Conservation (phyloP, 345 rosid species). For the Kernera saxatilis region DNA sequence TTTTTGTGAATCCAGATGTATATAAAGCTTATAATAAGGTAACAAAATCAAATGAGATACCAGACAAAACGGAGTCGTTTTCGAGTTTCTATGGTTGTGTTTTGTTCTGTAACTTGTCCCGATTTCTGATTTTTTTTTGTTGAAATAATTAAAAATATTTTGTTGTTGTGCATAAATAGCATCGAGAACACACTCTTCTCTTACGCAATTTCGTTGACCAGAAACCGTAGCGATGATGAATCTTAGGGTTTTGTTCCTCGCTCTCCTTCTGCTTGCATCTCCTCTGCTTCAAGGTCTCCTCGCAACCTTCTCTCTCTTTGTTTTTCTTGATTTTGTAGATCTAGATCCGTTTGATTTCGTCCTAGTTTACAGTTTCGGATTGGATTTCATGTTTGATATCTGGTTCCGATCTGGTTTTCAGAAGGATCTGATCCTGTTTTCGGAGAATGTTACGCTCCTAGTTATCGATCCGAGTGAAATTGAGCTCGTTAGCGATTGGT, state of each 20-base stretch:
- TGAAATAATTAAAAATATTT: neutral
- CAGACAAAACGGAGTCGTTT: neutral
- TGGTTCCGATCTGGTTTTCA: constrained; percentile 2
- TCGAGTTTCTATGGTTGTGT: neutral
- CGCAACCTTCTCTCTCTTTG: neutral
- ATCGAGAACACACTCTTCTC: neutral
- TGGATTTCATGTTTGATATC: neutral
- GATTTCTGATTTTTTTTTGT: neutral
- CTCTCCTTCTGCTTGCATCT: constrained; percentile 70
- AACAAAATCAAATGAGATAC: neutral
- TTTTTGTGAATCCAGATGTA: neutral
- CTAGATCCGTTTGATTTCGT: constrained; percentile 34
- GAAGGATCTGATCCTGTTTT: neutral
- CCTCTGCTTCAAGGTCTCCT: constrained; percentile 72
- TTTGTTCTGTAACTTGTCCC: neutral
- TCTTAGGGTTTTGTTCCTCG: constrained; percentile 71
- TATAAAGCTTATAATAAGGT: neutral
- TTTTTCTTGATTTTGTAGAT: constrained; percentile 29
- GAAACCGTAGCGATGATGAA: constrained; percentile 28
- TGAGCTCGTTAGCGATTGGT: neutral
- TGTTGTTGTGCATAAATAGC: constrained; percentile 12
- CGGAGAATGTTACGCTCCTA: neutral
- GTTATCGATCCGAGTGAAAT: constrained; percentile 12
- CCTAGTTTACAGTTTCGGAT: neutral
- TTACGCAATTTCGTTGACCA: constrained; percentile 26